phyloP scores from a whole-genome alignment of 352 stramenopile species.

The Pythium vanterpoolii region DNA sequence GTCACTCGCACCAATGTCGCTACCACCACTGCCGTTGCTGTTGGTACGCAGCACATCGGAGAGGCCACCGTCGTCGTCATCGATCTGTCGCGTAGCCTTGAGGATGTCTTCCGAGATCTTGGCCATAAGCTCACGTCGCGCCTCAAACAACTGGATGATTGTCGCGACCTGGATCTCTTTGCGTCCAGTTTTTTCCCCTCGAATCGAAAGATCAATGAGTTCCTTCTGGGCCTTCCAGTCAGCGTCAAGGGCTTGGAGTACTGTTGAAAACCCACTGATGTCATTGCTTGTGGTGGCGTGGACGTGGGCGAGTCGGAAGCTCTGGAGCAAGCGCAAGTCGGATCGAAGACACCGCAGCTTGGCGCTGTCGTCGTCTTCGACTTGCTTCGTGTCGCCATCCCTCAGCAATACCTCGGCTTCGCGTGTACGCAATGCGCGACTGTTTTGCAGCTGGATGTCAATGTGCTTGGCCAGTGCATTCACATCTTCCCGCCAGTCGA shows the following conservation, averaged over 20 bases:
- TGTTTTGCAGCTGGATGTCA: constrained; percentile 66
- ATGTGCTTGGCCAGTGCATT: constrained; percentile 70
- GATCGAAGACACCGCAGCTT: constrained; percentile 32
- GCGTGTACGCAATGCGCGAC: constrained; percentile 50
- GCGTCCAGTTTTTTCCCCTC: constrained; percentile 56
- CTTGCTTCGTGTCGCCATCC: constrained; percentile 28
- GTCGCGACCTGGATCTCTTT: constrained; percentile 38
- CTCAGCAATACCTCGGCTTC: constrained; percentile 49
- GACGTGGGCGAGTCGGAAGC: constrained; percentile 49
- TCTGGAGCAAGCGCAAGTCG: constrained; percentile 54
- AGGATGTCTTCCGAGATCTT: constrained; percentile 71
- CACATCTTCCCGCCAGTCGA: constrained; percentile 73
- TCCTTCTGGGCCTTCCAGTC: constrained; percentile 36
- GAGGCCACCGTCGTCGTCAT: constrained; percentile 41
- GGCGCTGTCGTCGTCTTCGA: constrained; percentile 44
- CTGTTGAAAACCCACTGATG: constrained; percentile 17
- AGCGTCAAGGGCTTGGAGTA: constrained; percentile 4
- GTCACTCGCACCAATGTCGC: constrained; percentile 19
- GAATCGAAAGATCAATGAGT: constrained; percentile 57
- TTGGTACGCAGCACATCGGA: neutral
- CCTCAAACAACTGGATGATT: constrained; percentile 62
- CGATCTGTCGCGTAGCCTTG: constrained; percentile 57
- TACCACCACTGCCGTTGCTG: neutral
- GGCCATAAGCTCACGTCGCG: constrained; percentile 60
- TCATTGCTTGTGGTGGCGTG: constrained; percentile 23